Base-by-base conservation (phyloP, 1,139 yeast genomes). In the Hyphopichia wangnamkhiaoensis region DNA sequence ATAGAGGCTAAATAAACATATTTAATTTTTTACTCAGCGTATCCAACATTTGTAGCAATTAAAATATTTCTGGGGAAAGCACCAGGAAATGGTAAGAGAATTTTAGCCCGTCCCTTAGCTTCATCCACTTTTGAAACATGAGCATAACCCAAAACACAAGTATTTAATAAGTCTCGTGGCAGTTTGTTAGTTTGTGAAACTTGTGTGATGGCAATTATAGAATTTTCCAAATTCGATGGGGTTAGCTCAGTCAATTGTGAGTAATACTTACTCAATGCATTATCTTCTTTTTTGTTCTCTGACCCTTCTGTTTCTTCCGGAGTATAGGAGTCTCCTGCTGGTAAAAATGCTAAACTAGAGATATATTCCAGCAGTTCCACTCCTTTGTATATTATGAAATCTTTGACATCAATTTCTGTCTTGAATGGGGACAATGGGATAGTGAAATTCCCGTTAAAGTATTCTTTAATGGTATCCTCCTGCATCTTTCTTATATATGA, bases 31-130 rank as follows among this genome's bases (percentile, higher is more conserved):
- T 54, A 63, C 43, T 64, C 70, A 24, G 55, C 61, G 41, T 59
- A 64, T 39, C 68, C 65, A 35, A 64, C 51, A 34, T 47, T 57
- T 12, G 69, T 64, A 37, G 64, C 57, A 21, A 64, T 51, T 37
- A 64, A 52, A 17, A 55, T 45, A 44, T 55, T 65, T 53, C 71
- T 61, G 0, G 98, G 98, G 29, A 90, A 67, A 32, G 82, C 75
- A 0, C 96, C 95, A 1, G 96, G 96, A 17, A 87, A 84, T 0
- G 98, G 98, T 49, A 91, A 73, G 47, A 91, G 69, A 5, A 93
- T 74, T 53, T 84, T 83, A 45, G 89, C 59, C 49, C 79, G 84
- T n/a, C 78, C 75, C 54, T 83, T 84, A 15, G 78, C 68, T 47
- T 91, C 97, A 45, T 78, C 82, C 39, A 67, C 71, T 41, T 69